phyloP scores from a whole-genome alignment of 345 rosid genomes.

The Rhizophora mangle region DNA sequence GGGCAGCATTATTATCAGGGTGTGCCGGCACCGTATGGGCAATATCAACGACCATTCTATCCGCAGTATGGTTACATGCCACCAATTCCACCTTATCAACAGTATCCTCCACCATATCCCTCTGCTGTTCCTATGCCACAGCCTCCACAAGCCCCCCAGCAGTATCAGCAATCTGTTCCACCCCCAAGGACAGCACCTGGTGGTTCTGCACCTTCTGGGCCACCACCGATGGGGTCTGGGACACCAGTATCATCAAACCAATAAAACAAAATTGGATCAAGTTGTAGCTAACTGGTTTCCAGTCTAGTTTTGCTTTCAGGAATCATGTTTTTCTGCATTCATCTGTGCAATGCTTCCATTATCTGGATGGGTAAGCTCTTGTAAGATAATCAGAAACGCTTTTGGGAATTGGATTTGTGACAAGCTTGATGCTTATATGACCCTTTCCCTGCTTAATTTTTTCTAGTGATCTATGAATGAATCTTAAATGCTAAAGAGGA shows the following conservation, averaged over 20 bases:
- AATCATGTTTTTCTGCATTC: too few relatives aligned
- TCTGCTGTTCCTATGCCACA: conserved; percentile 42
- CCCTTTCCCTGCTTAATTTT: too few relatives aligned
- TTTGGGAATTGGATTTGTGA: too few relatives aligned
- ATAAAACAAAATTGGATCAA: not conserved
- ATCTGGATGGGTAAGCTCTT: too few relatives aligned
- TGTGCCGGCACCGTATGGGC: conserved; percentile 40
- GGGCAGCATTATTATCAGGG: conserved; percentile 58
- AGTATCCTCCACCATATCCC: conserved; percentile 50
- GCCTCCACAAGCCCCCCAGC: conserved; percentile 33
- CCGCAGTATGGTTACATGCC: conserved; percentile 69
- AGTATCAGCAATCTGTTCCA: conserved; percentile 40
- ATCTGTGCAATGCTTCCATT: too few relatives aligned
- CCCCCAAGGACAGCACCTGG: conserved; percentile 34
- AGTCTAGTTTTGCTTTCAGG: too few relatives aligned
- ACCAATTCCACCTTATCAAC: conserved; percentile 57
- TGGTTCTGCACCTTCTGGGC: conserved; percentile 18
- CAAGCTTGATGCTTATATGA: too few relatives aligned
- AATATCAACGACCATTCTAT: conserved; percentile 51
- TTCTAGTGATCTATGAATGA: too few relatives aligned
- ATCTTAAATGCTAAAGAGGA: too few relatives aligned
- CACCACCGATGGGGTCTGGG: conserved; percentile 9
- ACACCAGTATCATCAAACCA: conserved; percentile 5
- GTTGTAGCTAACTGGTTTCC: too few relatives aligned
- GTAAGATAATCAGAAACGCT: too few relatives aligned